Conservation (phyloP, 306 rosid genomes). For the Senna siamea region DNA sequence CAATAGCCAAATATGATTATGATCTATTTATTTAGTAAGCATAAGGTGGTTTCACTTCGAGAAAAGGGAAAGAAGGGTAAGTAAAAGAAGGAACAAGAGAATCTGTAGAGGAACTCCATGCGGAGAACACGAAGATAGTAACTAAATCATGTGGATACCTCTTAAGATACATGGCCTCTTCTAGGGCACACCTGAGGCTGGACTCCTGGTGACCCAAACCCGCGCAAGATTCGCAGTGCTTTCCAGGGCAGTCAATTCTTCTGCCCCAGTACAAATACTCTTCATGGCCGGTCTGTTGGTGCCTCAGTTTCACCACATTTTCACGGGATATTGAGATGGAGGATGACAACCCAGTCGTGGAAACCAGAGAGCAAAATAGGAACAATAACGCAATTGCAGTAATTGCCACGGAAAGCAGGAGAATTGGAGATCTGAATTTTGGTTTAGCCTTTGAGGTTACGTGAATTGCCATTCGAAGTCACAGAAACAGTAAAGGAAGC, state of each 20-base stretch:
- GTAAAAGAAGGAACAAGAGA: background rate
- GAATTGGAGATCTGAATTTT: constrained; percentile 57
- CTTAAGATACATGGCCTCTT: constrained; percentile 81
- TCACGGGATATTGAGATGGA: constrained; percentile 32
- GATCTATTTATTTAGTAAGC: background rate
- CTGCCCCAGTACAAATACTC: constrained; percentile 87
- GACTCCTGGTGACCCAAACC: constrained; percentile 98
- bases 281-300: constrained; percentile 38
- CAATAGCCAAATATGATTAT: background rate
- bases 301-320: constrained; percentile 16
- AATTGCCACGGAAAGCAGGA: constrained; percentile 43
- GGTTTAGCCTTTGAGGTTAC: constrained; percentile 51
- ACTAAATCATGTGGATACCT: constrained; percentile 40
- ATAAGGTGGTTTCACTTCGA: background rate
- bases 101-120: constrained; percentile 8
- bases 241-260: constrained; percentile 93
- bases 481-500: constrained; percentile 14
- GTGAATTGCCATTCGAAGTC: constrained; percentile 56
- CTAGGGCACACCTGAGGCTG: constrained; percentile 94
- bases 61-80: background rate
- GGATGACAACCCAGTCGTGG: constrained; percentile 44
- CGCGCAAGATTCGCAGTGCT: constrained; percentile 81
- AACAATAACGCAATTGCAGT: constrained; percentile 53
- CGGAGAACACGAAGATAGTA: background rate
- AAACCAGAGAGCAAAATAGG: constrained; percentile 52